These are phyloP conservation scores for Tulasnella sp. DNA, from an alignment of 768 basidiomycete species.

Conservation along the genomic window DNA sequence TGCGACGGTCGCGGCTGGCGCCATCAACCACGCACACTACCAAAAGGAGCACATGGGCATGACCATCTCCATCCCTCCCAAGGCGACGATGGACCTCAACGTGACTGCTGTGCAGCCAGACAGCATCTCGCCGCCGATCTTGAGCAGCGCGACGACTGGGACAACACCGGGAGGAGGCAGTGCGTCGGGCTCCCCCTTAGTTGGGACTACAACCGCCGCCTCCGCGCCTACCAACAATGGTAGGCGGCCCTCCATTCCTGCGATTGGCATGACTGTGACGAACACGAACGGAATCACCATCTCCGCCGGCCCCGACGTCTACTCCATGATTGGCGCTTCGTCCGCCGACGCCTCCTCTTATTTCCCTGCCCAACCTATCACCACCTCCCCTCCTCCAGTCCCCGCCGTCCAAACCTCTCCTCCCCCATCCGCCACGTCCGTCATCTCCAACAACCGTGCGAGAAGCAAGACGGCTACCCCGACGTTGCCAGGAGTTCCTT, in stretches of 20 bases:
- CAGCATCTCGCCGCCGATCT: slow-evolving; percentile 1
- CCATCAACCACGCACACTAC: background rate
- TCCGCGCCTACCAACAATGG: background rate
- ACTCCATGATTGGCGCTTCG: background rate
- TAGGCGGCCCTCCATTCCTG: background rate
- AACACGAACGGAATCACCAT: slow-evolving; percentile 16
- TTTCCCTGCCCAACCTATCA: background rate
- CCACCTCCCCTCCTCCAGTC: slow-evolving; percentile 26
- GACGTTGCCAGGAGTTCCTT: background rate
- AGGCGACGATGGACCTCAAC: background rate
- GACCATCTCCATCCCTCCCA: background rate
- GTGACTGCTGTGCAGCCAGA: background rate
- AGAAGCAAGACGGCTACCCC: slow-evolving; percentile 5
- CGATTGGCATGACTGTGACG: slow-evolving; percentile 25
- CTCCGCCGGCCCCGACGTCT: background rate
- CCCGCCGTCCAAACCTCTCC: slow-evolving; percentile 5
- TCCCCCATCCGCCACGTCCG: background rate
- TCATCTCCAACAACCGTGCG: background rate
- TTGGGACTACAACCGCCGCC: background rate
- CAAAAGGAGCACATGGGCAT: slow-evolving; percentile 7
- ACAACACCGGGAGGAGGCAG: slow-evolving; percentile 14
- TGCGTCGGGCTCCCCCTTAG: slow-evolving; percentile 4
- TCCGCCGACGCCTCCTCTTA: background rate
- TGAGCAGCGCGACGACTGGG: background rate
- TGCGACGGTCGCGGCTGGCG: background rate